Percentiles rank a stretch among this genome's conserved stretches.
Conservation (phyloP, 495 filamentous ascomycete genomes). For the Chaetomidium leptoderma region DNA sequence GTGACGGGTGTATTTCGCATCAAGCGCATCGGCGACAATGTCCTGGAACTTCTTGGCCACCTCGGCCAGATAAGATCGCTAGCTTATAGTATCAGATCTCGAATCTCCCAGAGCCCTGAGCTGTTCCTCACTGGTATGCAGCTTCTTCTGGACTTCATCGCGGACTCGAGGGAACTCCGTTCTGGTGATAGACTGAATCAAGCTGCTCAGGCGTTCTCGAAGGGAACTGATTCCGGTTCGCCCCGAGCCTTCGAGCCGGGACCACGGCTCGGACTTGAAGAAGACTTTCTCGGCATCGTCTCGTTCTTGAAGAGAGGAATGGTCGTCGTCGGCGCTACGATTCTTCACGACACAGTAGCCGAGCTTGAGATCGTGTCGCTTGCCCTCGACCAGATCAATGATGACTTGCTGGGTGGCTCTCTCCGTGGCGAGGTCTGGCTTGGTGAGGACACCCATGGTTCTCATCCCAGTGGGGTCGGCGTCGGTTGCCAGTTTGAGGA, state of each 20-base stretch:
- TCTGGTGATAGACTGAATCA: background rate
- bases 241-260: background rate
- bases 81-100: background rate
- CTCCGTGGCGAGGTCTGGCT: background rate
- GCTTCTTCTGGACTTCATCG: background rate
- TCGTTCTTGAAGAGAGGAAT: background rate
- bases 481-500: background rate
- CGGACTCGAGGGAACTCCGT: background rate
- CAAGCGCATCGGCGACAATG: background rate
- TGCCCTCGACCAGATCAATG: background rate
- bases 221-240: background rate
- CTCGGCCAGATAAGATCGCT: background rate
- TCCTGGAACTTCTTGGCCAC: background rate
- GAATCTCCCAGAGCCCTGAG: background rate
- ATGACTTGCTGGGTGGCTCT: background rate
- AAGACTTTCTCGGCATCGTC: background rate
- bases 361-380: background rate
- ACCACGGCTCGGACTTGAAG: background rate
- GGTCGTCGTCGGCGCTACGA: background rate
- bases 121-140: background rate
- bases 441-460: background rate
- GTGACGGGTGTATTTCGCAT: background rate
- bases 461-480: background rate
- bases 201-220: background rate
- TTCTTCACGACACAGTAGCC: background rate